These are phyloP conservation scores for Puccinia hordei DNA, from an alignment of 1,284 basidiomycete species.

Conservation along the genomic window DNA sequence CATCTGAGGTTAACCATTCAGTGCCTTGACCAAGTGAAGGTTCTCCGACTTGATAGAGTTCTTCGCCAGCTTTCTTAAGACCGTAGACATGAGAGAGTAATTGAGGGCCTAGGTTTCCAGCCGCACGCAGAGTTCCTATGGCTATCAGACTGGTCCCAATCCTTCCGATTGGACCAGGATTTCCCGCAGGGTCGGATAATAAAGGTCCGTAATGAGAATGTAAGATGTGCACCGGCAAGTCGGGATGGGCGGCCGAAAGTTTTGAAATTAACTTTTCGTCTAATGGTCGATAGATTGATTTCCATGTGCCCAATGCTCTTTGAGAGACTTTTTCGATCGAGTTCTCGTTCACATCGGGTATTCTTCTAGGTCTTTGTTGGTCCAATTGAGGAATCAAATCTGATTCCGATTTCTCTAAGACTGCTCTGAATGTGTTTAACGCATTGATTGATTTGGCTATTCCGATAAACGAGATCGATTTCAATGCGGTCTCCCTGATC, in stretches of 20 bases:
- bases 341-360: constrained; percentile 5
- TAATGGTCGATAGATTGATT: constrained; percentile 87
- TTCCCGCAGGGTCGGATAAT: constrained; percentile 71
- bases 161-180: constrained; percentile 69
- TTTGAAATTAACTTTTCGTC: constrained; percentile 84
- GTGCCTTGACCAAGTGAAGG: constrained; percentile 61
- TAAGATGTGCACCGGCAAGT: constrained; percentile 83
- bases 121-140: constrained; percentile 84
- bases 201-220: constrained; percentile 82
- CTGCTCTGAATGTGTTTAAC: constrained; percentile 5
- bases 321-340: constrained; percentile 15
- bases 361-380: not conserved
- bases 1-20: constrained; percentile 79
- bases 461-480: constrained; percentile 88
- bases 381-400: constrained; percentile 40
- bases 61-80: constrained; percentile 72
- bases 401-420: constrained; percentile 49
- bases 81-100: constrained; percentile 90
- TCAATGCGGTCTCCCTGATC: constrained; percentile 90
- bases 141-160: constrained; percentile 84
- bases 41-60: constrained; percentile 63
- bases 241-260: constrained; percentile 73
- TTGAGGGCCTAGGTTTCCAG: constrained; percentile 85
- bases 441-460: constrained; percentile 73
- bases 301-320: constrained; percentile 65